Conservation (phyloP, 495 filamentous ascomycete species). For the Aspergillus olivimuriae region DNA sequence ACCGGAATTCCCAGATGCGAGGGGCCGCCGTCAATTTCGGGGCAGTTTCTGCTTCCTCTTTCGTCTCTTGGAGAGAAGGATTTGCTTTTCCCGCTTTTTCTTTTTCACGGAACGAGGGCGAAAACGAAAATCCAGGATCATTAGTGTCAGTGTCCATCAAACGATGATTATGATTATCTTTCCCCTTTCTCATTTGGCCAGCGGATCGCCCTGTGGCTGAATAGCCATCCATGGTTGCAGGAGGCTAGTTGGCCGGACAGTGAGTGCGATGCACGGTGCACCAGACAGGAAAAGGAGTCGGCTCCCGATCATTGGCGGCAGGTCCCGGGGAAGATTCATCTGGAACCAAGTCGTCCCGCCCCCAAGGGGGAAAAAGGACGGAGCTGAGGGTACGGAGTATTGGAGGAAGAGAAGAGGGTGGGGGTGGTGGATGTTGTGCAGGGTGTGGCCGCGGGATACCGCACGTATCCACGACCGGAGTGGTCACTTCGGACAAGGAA, state of each 20-base stretch:
- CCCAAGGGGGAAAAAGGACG: conserved; percentile 2
- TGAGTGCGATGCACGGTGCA: too few relatives aligned
- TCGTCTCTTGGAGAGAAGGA: too few relatives aligned
- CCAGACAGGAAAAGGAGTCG: conserved; percentile 11
- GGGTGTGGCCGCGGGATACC: conserved; percentile 18
- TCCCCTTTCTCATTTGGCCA: not conserved
- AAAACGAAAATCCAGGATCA: too few relatives aligned
- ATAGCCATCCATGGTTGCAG: conserved; percentile 19
- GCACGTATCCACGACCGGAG: conserved; percentile 19
- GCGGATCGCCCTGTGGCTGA: conserved; percentile 15
- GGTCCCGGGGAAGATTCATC: conserved; percentile 8
- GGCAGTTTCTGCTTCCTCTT: conserved; percentile 4
- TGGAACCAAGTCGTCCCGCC: not conserved
- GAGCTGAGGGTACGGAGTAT: conserved; percentile 4
- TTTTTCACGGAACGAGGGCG: too few relatives aligned
- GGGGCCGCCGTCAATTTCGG: too few relatives aligned
- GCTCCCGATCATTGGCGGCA: conserved; percentile 12
- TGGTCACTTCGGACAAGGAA: conserved; percentile 19
- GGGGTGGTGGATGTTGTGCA: conserved; percentile 19
- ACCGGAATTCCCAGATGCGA: too few relatives aligned
- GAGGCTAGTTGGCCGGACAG: conserved; percentile 20
- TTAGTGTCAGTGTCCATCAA: too few relatives aligned
- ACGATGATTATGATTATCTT: too few relatives aligned
- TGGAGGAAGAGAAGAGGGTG: conserved; percentile 5
- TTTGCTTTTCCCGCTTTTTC: conserved; percentile 6